Conservation (phyloP, 2,329 filamentous ascomycete species). For the Aspergillus candidus region DNA sequence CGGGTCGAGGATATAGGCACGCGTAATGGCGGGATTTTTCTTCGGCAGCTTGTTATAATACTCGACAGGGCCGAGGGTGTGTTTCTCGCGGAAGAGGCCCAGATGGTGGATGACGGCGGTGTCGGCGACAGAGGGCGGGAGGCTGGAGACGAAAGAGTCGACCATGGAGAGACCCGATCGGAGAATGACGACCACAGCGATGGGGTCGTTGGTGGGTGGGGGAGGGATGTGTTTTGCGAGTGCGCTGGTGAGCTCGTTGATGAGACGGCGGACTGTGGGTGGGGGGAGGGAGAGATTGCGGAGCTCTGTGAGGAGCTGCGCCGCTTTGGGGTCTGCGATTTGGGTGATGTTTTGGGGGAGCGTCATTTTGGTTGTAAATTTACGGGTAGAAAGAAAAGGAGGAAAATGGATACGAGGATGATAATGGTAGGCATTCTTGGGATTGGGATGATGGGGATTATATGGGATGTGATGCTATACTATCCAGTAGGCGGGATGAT, state of each 20-base stretch:
- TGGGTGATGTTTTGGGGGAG: conserved; percentile 5
- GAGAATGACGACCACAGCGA: conserved; percentile 24
- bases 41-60: conserved; percentile 28
- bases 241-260: conserved; percentile 15
- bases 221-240: conserved; percentile 16
- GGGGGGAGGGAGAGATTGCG: conserved; percentile 6
- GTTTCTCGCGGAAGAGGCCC: conserved; percentile 24
- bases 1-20: conserved; percentile 23
- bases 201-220: conserved; percentile 12
- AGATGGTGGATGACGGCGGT: conserved; percentile 24
- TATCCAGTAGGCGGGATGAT: too few relatives aligned
- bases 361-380: neutral
- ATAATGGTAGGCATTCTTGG: too few relatives aligned
- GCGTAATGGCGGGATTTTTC: conserved; percentile 19
- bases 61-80: conserved; percentile 23
- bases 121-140: conserved; percentile 19
- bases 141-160: conserved; percentile 27
- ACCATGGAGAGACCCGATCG: conserved; percentile 38
- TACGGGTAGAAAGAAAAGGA: too few relatives aligned
- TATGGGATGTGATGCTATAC: too few relatives aligned
- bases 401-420: too few relatives aligned
- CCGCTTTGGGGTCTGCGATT: conserved; percentile 5
- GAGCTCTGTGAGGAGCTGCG: conserved; percentile 6
- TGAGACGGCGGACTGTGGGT: conserved; percentile 2
- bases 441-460: too few relatives aligned